Conservation (phyloP, 495 filamentous ascomycete species). For the Poronia punctata region DNA sequence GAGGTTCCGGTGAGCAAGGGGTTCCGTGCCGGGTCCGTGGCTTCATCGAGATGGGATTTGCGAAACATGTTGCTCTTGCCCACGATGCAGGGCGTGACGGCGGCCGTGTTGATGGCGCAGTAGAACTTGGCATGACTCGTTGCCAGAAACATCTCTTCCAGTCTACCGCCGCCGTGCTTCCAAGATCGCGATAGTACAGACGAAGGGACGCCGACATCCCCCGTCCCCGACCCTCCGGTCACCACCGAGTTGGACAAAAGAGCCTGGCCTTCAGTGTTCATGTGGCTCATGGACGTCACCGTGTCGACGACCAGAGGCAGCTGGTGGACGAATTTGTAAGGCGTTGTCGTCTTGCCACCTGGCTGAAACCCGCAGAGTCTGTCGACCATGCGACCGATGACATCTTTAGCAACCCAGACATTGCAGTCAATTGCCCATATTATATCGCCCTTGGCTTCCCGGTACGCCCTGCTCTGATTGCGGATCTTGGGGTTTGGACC, state of each 20-base stretch:
- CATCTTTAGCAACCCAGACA: slow-evolving; percentile 78
- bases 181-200: slow-evolving; percentile 25
- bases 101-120: slow-evolving; percentile 89
- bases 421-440: slow-evolving; percentile 97
- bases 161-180: slow-evolving; percentile 59
- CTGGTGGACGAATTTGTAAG: slow-evolving; percentile 95
- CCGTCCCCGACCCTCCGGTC: slow-evolving; percentile 17
- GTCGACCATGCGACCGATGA: slow-evolving; percentile 80
- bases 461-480: slow-evolving; percentile 89
- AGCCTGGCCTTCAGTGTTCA: slow-evolving; percentile 35
- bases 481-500: slow-evolving; percentile 98
- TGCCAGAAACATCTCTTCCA: slow-evolving; percentile 92
- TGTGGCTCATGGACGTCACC: slow-evolving; percentile 29
- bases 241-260: slow-evolving; percentile 30
- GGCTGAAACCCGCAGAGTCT: slow-evolving; percentile 62
- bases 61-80: slow-evolving; percentile 99
- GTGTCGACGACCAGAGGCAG: slow-evolving; percentile 80
- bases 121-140: slow-evolving; percentile 98
- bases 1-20: slow-evolving; percentile 38
- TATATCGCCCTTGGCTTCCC: slow-evolving; percentile 88
- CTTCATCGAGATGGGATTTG: slow-evolving; percentile 74
- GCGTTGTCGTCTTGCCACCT: slow-evolving; percentile 35
- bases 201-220: slow-evolving; percentile 15
- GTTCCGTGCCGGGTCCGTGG: slow-evolving; percentile 54
- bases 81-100: slow-evolving; percentile 86